Percentiles rank a stretch among this genome's conserved stretches.
Conservation (phyloP, 129 eudicot species). For the Centella asiatica region DNA sequence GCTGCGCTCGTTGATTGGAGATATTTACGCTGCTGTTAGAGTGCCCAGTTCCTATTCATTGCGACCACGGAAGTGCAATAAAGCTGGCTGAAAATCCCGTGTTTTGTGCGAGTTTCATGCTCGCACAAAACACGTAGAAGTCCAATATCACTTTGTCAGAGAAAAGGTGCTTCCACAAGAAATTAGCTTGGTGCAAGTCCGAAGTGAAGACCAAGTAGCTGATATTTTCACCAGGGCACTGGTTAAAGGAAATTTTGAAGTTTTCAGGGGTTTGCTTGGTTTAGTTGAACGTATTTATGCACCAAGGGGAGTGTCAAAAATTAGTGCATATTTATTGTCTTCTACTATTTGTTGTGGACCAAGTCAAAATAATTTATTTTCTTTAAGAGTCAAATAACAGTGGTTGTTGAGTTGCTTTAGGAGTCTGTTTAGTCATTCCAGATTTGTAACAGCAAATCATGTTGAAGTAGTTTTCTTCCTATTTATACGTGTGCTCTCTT, state of each 20-base stretch:
- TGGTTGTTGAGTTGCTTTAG: no score
- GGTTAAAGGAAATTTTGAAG: background rate
- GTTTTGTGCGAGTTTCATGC: no score
- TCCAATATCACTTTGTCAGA: background rate
- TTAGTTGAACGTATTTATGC: background rate
- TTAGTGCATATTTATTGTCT: no score
- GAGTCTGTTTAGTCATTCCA: no score
- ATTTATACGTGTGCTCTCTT: no score
- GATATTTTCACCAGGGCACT: background rate
- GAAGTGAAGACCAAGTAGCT: background rate
- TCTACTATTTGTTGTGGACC: no score
- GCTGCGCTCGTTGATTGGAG: conserved; percentile 7
- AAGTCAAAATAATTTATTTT: no score
- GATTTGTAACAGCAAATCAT: no score
- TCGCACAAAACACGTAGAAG: conserved; percentile 9
- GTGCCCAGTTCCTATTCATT: background rate
- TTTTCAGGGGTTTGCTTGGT: background rate
- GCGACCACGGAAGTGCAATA: background rate
- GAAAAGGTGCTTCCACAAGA: background rate
- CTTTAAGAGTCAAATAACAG: no score
- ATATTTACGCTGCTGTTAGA: background rate
- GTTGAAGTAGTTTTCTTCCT: no score
- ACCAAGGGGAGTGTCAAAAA: background rate
- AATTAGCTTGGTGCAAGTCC: background rate
- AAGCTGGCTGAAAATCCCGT: conserved; percentile 2